Evolutionary conservation across 2,329 filamentous ascomycete genomes (phyloP), one percentile per base, ranked within the genome.

Genomic region (Neurospora sp.): DNA sequence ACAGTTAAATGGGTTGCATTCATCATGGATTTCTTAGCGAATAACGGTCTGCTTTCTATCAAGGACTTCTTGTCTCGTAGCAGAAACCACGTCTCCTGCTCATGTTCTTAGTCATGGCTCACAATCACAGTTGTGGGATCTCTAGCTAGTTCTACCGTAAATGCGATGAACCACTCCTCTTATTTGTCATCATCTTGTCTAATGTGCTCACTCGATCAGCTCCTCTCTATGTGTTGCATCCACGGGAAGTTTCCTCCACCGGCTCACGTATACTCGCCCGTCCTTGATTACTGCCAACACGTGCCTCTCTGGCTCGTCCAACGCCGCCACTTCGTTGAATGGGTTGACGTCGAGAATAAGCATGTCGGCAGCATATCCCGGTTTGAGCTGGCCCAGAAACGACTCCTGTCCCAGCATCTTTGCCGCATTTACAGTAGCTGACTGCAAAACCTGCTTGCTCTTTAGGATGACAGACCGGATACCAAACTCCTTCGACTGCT

Each of bases 211-310:
- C 52, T 62, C 52, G 15, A 62, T 62, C 28, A 62, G 7, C 4
- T 62, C 52, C 23, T 62, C 52, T 36, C 15, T 17, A 1, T 62
- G 23, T 10, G 28, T 62, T 62, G 52, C 28, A 36, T 62, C 28
- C 23, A 62, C 13, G 28, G 28, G 15, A 62, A 62, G 23, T 33
- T 62, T 62, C 6, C 52, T 62, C 28, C 72, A 73, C 10, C 70
- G 68, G 40, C 70, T 72, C 7, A 67, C 67, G n/a, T 66, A 77
- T n/a, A 86, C 80, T 23, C 82, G 78, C 2, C 86, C 86, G 42
- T 86, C 85, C 74, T 88, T 87, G 67, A 88, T 79, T 1, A 88
- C 85, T 2, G 80, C 82, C 62, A 86, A 73, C 8, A 87, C 72
- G 71, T 82, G 78, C 73, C 81, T 79, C 67, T 86, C 82, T 2